Base-by-base conservation (phyloP, 495 filamentous ascomycete genomes). In the Penicillium fimorum region DNA sequence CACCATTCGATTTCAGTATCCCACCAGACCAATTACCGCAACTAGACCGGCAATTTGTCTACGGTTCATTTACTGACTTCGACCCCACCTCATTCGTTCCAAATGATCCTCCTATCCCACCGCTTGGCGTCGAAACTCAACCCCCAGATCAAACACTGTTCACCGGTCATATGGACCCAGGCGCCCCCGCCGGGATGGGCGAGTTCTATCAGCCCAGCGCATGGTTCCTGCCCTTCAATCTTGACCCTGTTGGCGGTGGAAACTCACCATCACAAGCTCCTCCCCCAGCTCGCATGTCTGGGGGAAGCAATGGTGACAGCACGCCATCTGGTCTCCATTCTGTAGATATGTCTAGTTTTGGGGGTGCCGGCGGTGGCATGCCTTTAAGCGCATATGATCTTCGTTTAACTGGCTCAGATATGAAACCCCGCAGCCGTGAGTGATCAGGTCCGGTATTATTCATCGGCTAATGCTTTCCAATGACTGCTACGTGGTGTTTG, bases 211-310 rank as follows among this genome's bases (percentile, higher is more conserved):
- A 80, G 41, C 74, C 87, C 2, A 91, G 86, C 51, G 91, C 92
- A 22, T 97, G 92, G 92, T 96, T 96, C 71, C 85, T 96, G 76
- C 92, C 92, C 3, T 97, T 96, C 74, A 97, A 96, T 64, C 83
- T 93, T 73, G 88, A 91, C 58, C 90, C 89, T 5, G 52, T 75
- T 32, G 66, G 68, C 37, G 60, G 29, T 27, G 56, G 22, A 5
- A 52, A 17, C 29, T 54, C 53, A 25, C 57, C 63, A 56, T 42
- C 41, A 48, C 70, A 12, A 55, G 65, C 44, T 42, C 60, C 42
- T 15, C 37, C 17, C 43, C 62, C 50, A 3, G 46, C 27, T 9
- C 25, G 47, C 22, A 25, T 42, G 2, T 22, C 53, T 15, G 52
- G 32, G 4, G 30, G 18, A 17, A 15, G 11, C 18, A 46, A 54